Percentiles rank a stretch among this genome's conserved stretches.
These are phyloP conservation scores for Yarrowia sp. DNA, from an alignment of 805 yeast species.

Conservation along the genomic window DNA sequence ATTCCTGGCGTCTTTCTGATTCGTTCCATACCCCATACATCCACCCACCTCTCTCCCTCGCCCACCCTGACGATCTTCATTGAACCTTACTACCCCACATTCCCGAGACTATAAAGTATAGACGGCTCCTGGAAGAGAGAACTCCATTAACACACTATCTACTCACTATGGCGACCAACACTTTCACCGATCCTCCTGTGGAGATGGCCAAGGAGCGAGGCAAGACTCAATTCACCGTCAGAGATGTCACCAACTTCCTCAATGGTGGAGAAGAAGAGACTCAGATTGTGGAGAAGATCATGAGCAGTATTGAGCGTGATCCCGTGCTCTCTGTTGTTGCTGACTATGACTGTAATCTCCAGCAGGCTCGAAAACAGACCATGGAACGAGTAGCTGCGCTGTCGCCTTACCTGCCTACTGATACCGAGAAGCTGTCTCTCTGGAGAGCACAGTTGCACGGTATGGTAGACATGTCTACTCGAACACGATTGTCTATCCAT, in stretches of 20 bases:
- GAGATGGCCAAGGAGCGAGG: conserved; percentile 53
- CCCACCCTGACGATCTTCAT: conserved; percentile 4
- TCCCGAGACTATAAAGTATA: conserved; percentile 25
- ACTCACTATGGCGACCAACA: conserved; percentile 40
- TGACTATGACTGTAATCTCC: conserved; percentile 57
- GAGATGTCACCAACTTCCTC: conserved; percentile 54
- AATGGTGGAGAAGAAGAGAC: conserved; percentile 54
- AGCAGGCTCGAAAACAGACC: conserved; percentile 51
- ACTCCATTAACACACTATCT: background rate
- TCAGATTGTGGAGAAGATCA: conserved; percentile 51
- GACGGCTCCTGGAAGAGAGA: conserved; percentile 17
- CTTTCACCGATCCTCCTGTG: conserved; percentile 50
- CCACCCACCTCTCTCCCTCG: background rate
- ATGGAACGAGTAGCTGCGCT: conserved; percentile 48
- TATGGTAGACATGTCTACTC: conserved; percentile 70
- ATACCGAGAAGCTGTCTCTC: conserved; percentile 44
- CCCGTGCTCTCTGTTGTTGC: conserved; percentile 56
- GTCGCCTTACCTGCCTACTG: conserved; percentile 40
- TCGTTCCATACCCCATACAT: background rate
- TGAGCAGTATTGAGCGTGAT: conserved; percentile 60
- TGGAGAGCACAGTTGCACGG: conserved; percentile 46
- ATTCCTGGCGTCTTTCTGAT: too few species aligned
- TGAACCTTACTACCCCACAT: conserved; percentile 23
- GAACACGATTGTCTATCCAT: conserved; percentile 86
- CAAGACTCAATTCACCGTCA: conserved; percentile 50